These are phyloP conservation scores for Cunninghamia lanceolata DNA, from an alignment of 75 land plant species.

Conservation along the genomic window DNA sequence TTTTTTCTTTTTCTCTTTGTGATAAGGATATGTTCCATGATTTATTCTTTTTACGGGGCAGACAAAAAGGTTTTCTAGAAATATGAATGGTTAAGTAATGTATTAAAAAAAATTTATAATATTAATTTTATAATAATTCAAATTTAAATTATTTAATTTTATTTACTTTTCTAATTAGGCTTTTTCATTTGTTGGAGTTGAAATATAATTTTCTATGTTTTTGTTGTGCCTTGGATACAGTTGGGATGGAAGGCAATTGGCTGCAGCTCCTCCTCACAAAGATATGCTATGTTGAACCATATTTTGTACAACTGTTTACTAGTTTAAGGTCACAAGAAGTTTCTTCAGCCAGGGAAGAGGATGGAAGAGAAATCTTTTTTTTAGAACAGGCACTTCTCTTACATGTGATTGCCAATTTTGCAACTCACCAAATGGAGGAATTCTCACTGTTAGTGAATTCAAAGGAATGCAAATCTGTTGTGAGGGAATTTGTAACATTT, in stretches of 20 bases:
- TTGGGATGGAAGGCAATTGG: conserved; percentile 51
- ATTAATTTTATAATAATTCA: too few relatives aligned
- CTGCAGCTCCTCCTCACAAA: conserved; percentile 45
- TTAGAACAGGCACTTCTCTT: conserved; percentile 48
- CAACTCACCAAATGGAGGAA: conserved; percentile 33
- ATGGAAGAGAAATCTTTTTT: conserved; percentile 4
- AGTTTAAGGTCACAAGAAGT: conserved; percentile 12
- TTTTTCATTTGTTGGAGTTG: not conserved
- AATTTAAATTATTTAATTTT: too few relatives aligned
- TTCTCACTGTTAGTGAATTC: not conserved
- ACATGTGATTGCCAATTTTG: conserved; percentile 24
- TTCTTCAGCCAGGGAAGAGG: not conserved
- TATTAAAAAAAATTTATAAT: too few relatives aligned
- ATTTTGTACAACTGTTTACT: conserved; percentile 27
- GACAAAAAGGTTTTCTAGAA: too few relatives aligned
- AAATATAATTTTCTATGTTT: not conserved
- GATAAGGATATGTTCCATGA: too few relatives aligned
- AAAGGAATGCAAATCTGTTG: conserved; percentile 11
- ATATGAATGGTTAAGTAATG: too few relatives aligned
- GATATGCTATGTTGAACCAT: conserved; percentile 33
- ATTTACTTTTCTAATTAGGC: too few relatives aligned
- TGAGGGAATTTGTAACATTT: conserved; percentile 25
- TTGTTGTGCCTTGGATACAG: conserved; percentile 16
- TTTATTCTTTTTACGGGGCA: too few relatives aligned
- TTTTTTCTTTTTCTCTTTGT: not conserved